Conservation (phyloP, 2,329 filamentous ascomycete genomes). For the Colletotrichum falcatum region DNA sequence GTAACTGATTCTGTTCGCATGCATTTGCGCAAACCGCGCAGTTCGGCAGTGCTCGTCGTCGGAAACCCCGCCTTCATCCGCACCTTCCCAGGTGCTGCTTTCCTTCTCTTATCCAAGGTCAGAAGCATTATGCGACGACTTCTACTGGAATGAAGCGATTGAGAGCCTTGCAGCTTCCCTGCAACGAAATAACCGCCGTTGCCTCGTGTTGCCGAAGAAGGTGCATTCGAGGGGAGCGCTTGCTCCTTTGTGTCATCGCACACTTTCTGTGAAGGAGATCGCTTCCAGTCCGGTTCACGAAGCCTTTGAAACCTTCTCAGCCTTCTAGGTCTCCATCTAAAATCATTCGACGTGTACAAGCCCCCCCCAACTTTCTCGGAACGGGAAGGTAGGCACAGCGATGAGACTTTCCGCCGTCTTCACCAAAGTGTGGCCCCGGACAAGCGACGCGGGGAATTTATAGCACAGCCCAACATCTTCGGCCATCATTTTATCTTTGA, state of each 20-base stretch:
- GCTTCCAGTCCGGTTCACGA: too few species aligned
- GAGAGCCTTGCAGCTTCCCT: background rate
- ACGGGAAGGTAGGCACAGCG: accelerated
- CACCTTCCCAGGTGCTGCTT: background rate
- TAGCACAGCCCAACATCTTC: too few species aligned
- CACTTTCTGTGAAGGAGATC: too few species aligned
- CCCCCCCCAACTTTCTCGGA: too few species aligned
- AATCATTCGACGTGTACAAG: background rate
- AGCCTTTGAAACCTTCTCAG: too few species aligned
- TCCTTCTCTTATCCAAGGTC: background rate
- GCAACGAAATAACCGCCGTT: too few species aligned
- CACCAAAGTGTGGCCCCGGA: too few species aligned
- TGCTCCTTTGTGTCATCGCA: background rate
- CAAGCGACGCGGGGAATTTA: too few species aligned
- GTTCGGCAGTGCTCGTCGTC: background rate
- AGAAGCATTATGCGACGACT: background rate
- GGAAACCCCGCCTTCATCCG: background rate
- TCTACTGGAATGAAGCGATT: background rate
- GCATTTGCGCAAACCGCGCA: background rate
- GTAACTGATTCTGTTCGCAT: accelerated
- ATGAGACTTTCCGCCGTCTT: background rate
- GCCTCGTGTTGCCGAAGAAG: background rate
- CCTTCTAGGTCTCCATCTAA: background rate
- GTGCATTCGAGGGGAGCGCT: background rate
- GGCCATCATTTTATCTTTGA: background rate